These are phyloP conservation scores for Inonotus obliquus DNA, from an alignment of 1,284 basidiomycete species.

Conservation along the genomic window DNA sequence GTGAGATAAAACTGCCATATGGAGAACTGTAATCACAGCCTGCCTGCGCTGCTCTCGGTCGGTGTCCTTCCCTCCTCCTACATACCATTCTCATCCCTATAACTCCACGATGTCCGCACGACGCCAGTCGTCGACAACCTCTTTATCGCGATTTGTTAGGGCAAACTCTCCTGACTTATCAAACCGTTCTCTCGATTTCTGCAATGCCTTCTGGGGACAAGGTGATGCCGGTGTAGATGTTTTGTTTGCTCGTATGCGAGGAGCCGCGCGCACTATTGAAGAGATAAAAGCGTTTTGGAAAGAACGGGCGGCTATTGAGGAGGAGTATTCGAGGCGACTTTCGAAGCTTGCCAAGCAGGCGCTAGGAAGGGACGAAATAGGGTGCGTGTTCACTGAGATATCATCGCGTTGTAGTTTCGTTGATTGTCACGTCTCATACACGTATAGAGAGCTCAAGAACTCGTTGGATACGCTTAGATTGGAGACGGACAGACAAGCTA, in stretches of 20 bases:
- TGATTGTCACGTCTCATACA: constrained; percentile 13
- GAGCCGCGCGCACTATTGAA: constrained; percentile 82
- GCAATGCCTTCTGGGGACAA: constrained; percentile 94
- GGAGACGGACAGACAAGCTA: constrained; percentile 83
- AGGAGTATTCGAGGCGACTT: constrained; percentile 91
- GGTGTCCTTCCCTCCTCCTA: not conserved
- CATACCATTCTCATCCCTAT: not conserved
- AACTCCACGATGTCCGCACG: constrained; percentile 47
- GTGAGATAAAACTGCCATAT: not conserved
- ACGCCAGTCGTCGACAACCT: constrained; percentile 71
- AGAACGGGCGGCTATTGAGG: constrained; percentile 88
- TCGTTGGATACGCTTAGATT: constrained; percentile 73
- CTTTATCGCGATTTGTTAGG: constrained; percentile 61
- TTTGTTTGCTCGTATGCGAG: constrained; percentile 83
- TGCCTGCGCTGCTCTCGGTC: not conserved
- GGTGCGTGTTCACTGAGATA: constrained; percentile 53
- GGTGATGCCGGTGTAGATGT: constrained; percentile 88
- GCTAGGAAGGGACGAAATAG: constrained; percentile 88
- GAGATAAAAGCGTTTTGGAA: constrained; percentile 87
- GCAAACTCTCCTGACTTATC: constrained; percentile 46
- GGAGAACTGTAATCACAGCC: not conserved
- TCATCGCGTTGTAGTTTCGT: constrained; percentile 15
- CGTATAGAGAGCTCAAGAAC: constrained; percentile 71
- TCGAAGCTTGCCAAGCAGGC: constrained; percentile 75
- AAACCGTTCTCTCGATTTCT: constrained; percentile 73